A percentile compares a stretch with the other conserved stretches of the same genome.
Conservation (phyloP, 371 early-diverging fungal species). For the Mucor velutinosus region DNA sequence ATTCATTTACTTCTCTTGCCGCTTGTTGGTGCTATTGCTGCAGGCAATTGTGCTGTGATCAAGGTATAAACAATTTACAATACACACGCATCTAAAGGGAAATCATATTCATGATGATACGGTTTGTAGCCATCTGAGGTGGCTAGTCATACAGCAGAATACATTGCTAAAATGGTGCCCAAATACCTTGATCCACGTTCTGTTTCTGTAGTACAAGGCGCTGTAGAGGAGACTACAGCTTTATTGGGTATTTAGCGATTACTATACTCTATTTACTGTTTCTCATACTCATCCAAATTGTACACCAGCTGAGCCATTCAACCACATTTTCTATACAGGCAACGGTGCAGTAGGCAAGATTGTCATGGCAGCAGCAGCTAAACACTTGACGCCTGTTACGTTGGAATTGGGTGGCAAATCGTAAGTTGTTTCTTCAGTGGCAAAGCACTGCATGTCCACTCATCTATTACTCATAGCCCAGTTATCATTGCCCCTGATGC, state of each 20-base stretch:
- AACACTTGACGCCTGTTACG: conserved; percentile 77
- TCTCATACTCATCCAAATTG: conserved; percentile 10
- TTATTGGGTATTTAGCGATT: conserved; percentile 52
- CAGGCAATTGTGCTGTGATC: conserved; percentile 85
- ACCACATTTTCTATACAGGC: conserved; percentile 94
- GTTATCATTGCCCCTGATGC: conserved; percentile 73
- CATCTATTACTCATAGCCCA: conserved; percentile 51
- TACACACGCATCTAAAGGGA: not conserved
- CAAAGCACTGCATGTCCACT: not conserved
- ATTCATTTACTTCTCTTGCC: conserved; percentile 73
- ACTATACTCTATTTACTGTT: not conserved
- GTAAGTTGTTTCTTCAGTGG: conserved; percentile 23
- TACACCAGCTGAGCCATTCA: conserved; percentile 58
- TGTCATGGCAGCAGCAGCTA: conserved; percentile 78
- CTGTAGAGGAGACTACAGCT: conserved; percentile 66
- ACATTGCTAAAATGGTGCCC: conserved; percentile 62
- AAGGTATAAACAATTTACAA: conserved; percentile 54
- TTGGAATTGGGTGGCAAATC: conserved; percentile 89
- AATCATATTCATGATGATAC: not conserved
- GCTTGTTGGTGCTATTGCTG: conserved; percentile 86
- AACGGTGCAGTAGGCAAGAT: conserved; percentile 79
- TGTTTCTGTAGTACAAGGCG: conserved; percentile 78
- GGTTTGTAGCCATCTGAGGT: conserved; percentile 79
- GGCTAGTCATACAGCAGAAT: conserved; percentile 63
- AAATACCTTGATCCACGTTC: conserved; percentile 75